phyloP scores from a whole-genome alignment of 2,329 filamentous ascomycete species.

The Fusarium napiforme region DNA sequence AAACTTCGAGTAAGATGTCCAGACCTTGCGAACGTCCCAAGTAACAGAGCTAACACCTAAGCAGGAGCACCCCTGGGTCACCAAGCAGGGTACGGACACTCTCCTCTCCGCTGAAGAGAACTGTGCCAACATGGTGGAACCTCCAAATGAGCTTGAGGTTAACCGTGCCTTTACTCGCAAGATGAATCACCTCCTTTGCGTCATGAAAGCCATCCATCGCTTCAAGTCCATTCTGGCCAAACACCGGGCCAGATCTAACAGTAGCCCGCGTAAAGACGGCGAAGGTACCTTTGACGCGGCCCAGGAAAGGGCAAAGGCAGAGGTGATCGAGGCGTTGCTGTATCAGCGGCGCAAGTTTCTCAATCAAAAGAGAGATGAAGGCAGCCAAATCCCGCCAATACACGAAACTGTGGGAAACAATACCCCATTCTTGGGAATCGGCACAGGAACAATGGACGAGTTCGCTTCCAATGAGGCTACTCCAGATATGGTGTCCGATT shows the following conservation, averaged over 20 bases:
- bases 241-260: conserved; percentile 28
- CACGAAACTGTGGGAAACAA: conserved; percentile 71
- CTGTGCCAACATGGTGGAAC: conserved; percentile 80
- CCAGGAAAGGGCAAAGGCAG: conserved; percentile 53
- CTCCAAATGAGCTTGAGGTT: conserved; percentile 89
- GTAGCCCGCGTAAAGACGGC: conserved; percentile 13
- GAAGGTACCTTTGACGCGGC: conserved; percentile 35
- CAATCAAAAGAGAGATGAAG: conserved; percentile 40
- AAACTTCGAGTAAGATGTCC: conserved; percentile 76
- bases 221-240: conserved; percentile 79
- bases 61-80: conserved; percentile 94
- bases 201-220: conserved; percentile 90
- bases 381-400: conserved; percentile 62
- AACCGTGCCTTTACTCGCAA: conserved; percentile 90
- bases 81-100: conserved; percentile 78
- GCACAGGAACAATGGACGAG: conserved; percentile 67
- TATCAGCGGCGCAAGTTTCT: conserved; percentile 58
- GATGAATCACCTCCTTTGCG: conserved; percentile 85
- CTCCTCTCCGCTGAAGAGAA: conserved; percentile 88
- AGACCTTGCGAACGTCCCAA: neutral
- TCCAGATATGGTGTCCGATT: conserved; percentile 77
- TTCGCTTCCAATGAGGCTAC: conserved; percentile 54
- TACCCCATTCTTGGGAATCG: conserved; percentile 80
- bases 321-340: conserved; percentile 62
- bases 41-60: conserved; percentile 26